phyloP scores from a whole-genome alignment of 208 protist species.

The Leishmania arabica region DNA sequence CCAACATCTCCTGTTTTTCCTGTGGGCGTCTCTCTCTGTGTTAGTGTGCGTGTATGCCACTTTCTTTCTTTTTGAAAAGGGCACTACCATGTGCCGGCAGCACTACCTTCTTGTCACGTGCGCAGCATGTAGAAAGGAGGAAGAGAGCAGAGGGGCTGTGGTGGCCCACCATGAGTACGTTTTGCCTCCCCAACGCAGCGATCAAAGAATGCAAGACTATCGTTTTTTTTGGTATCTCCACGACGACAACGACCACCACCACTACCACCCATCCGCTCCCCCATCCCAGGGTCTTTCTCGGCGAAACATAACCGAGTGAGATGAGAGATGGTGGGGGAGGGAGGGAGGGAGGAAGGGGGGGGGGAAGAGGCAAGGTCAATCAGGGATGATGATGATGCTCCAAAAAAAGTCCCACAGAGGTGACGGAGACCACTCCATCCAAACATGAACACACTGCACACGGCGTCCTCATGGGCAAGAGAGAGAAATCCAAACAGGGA shows the following conservation, averaged over 20 bases:
- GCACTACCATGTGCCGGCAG: neutral
- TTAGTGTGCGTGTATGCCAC: neutral
- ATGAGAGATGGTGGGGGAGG: neutral
- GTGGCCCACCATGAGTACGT: neutral
- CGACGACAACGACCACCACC: neutral
- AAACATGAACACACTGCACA: no score
- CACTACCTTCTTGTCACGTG: neutral
- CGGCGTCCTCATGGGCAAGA: no score
- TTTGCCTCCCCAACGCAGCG: neutral
- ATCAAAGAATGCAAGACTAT: neutral
- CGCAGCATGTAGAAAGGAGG: neutral
- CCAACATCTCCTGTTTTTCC: neutral
- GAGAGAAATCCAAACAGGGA: no score
- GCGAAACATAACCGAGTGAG: neutral
- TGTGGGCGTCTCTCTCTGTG: neutral
- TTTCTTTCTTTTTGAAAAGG: neutral
- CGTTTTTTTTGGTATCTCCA: neutral
- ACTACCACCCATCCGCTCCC: neutral
- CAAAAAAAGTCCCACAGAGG: neutral
- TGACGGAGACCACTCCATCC: neutral
- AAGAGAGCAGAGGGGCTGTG: slow-evolving; percentile 1
- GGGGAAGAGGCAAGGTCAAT: neutral
- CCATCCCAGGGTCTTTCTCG: neutral
- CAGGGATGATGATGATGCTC: neutral
- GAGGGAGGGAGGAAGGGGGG: neutral